Conservation (phyloP, 768 basidiomycete genomes). For the Zangia roseola region DNA sequence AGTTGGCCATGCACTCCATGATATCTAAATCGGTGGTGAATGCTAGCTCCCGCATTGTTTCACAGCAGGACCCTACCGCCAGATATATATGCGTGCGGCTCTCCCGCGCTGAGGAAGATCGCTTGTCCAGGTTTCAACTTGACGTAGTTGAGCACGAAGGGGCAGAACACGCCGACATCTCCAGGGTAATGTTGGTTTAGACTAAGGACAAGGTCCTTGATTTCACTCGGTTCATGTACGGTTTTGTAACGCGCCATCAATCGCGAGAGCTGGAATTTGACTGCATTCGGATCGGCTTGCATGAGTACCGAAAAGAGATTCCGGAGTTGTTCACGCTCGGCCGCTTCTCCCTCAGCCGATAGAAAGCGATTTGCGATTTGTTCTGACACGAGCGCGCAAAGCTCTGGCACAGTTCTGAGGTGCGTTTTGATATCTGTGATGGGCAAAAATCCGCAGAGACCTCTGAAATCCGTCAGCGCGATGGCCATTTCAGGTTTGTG, state of each 20-base stretch:
- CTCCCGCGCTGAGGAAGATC: conserved; percentile 92
- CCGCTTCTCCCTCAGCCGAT: conserved; percentile 27
- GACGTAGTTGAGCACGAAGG: conserved; percentile 86
- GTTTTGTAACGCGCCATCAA: conserved; percentile 65
- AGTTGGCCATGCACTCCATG: conserved; percentile 99
- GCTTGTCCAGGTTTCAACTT: conserved; percentile 80
- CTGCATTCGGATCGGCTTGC: conserved; percentile 58
- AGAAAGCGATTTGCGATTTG: conserved; percentile 54
- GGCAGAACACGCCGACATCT: conserved; percentile 92
- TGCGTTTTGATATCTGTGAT: conserved; percentile 65
- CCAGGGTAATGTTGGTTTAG: conserved; percentile 79
- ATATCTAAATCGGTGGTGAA: conserved; percentile 59
- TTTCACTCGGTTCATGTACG: conserved; percentile 42
- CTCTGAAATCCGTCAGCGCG: conserved; percentile 86
- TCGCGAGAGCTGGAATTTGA: conserved; percentile 52
- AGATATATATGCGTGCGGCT: conserved; percentile 94
- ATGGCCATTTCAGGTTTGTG: conserved; percentile 99
- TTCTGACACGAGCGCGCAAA: conserved; percentile 66
- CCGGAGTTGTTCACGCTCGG: conserved; percentile 55
- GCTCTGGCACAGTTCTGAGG: conserved; percentile 71
- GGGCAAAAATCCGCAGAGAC: conserved; percentile 92
- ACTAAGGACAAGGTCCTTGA: conserved; percentile 61
- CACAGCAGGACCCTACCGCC: conserved; percentile 60
- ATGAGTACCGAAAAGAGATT: conserved; percentile 82
- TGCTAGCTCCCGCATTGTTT: neutral